Percentiles rank a stretch among this genome's conserved stretches.
Evolutionary conservation across 768 basidiomycete species (phyloP).

Genomic region (Russula compacta): DNA sequence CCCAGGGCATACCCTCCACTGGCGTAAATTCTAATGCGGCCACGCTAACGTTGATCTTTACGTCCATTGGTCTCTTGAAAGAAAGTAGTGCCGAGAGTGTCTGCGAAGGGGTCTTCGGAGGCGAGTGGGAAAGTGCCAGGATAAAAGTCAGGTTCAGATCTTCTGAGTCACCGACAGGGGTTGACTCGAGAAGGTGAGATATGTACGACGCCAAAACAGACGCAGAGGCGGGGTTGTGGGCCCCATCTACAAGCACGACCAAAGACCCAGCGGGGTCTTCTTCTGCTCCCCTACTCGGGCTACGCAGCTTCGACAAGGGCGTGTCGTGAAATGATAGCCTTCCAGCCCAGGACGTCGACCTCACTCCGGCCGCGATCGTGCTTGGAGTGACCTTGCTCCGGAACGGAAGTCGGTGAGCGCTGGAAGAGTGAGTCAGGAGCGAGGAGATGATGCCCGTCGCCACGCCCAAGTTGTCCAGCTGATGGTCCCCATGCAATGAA

Average conservation of each 20-base stretch:
- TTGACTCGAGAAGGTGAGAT: constrained; percentile 29
- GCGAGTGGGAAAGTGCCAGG: constrained; percentile 77
- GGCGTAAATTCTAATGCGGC: constrained; percentile 58
- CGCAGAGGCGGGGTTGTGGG: constrained; percentile 83
- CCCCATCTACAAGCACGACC: constrained; percentile 76
- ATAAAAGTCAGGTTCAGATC: constrained; percentile 54
- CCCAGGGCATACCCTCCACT: constrained; percentile 95
- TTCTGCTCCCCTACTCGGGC: neutral
- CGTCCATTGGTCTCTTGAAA: constrained; percentile 21
- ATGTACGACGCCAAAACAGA: constrained; percentile 59
- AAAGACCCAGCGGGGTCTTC: constrained; percentile 18
- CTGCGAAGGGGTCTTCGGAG: constrained; percentile 68
- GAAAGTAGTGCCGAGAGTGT: constrained; percentile 63
- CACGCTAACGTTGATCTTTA: constrained; percentile 33
- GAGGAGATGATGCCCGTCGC: constrained; percentile 55
- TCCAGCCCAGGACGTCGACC: constrained; percentile 64
- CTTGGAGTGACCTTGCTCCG: constrained; percentile 37
- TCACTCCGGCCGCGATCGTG: constrained; percentile 50
- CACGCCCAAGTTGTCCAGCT: constrained; percentile 73
- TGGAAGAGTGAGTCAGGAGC: constrained; percentile 37
- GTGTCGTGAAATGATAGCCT: constrained; percentile 62
- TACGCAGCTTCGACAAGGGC: constrained; percentile 17
- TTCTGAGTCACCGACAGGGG: constrained; percentile 15
- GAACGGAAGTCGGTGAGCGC: constrained; percentile 18
- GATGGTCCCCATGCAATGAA: constrained; percentile 73